Evolutionary conservation across 2,329 filamentous ascomycete genomes (phyloP).

Genomic region (Aureobasidium sp.): DNA sequence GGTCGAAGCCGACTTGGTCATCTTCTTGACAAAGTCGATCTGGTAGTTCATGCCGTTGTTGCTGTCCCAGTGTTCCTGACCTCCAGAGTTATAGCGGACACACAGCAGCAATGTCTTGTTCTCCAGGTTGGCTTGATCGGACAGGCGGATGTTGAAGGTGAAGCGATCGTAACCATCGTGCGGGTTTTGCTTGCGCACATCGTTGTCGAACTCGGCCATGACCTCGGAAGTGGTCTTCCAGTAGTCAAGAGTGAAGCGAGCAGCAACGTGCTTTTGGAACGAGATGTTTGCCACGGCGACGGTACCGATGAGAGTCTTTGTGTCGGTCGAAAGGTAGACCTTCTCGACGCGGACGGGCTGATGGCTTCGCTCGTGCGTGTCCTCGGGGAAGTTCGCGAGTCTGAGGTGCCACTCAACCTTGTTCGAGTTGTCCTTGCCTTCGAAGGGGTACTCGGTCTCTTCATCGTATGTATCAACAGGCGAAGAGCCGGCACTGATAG

Average conservation of each 20-base stretch:
- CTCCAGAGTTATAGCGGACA: conserved; percentile 76
- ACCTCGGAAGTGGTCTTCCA: conserved; percentile 99
- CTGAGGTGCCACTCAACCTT: conserved; percentile 80
- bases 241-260: conserved; percentile 91
- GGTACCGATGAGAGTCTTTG: conserved; percentile 76
- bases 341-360: conserved; percentile 74
- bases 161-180: conserved; percentile 73
- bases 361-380: conserved; percentile 55
- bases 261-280: conserved; percentile 83
- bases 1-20: conserved; percentile 41
- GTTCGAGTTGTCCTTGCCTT: conserved; percentile 40
- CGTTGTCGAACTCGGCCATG: conserved; percentile 75
- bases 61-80: conserved; percentile 92
- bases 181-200: conserved; percentile 61
- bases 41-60: conserved; percentile 84
- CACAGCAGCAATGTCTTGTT: conserved; percentile 90
- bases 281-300: conserved; percentile 81
- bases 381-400: conserved; percentile 72
- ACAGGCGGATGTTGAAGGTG: conserved; percentile 86
- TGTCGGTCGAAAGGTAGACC: conserved; percentile 80
- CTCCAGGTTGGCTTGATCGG: conserved; percentile 85
- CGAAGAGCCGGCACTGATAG: conserved; percentile 89
- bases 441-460: conserved; percentile 85
- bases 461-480: conserved; percentile 83
- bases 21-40: conserved; percentile 82